Evolutionary conservation across 1,139 yeast species (phyloP), one percentile per base, ranked within the genome.

Genomic region (Insectozyma bohioensis): DNA sequence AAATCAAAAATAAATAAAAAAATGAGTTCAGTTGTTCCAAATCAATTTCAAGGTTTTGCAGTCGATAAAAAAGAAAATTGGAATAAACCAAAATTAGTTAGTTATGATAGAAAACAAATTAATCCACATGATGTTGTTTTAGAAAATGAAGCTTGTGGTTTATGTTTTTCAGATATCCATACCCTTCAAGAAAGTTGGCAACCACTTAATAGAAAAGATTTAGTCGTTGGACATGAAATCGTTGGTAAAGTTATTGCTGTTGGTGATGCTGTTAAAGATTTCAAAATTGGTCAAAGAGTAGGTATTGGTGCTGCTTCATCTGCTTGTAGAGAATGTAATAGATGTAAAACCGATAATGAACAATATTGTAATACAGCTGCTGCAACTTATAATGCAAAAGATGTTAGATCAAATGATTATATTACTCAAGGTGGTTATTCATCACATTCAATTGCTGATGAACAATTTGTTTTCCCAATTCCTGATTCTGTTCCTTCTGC

Each of bases 391-490:
- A 70, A 72, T 42, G 40, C 52, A 4, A 34, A 39, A n/a, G 75
- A 69, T 41, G 27, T 37, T 8, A 41, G 44, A 31, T 44, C 63
- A 18, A 68, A 58, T 43, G 46, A 55, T 45, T 53, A 65, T 66
- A 47, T 63, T 31, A 58, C 69, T 12, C 76, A 75, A 45, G 86
- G 86, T 47, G 85, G 86, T 6, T 78, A 77, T 52, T 59, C 85
- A 7, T 69, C 78, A 28, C 77, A 74, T 52, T 57, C 75, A 26
- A 67, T 79, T 40, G 78, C 73, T 27, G 61, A 72, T 48, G 77
- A 75, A 46, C 59, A 65, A 35, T 75, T 73, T 48, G 77, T 64
- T 5, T 71, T 78, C 55, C 67, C 70, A 16, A 71, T 80, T 37
- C 86, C 86, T 14, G 80, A 77, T n/a, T 54, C 39, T 14, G 50